Conservation (phyloP, 2,329 filamentous ascomycete species). For the Botrytis fabae region DNA sequence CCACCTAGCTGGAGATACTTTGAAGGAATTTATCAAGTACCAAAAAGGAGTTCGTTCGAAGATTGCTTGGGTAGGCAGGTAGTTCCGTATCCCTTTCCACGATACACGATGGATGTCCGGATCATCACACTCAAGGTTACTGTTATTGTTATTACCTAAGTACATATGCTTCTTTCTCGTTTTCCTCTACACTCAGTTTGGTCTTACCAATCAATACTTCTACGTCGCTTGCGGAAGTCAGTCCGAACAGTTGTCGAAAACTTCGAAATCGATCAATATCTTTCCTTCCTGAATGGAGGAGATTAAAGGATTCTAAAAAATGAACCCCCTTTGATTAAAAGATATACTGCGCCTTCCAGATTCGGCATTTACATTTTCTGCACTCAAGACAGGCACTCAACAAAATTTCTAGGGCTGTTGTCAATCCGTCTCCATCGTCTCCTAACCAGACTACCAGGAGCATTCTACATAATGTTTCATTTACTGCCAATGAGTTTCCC, state of each 20-base stretch:
- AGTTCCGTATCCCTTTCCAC: neutral
- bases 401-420: neutral
- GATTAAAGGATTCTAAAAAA: neutral
- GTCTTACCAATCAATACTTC: neutral
- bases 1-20: neutral
- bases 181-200: neutral
- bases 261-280: neutral
- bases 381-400: no score
- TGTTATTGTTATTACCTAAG: neutral
- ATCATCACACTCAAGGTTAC: neutral
- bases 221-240: neutral
- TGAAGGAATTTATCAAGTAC: neutral
- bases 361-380: neutral
- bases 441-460: neutral
- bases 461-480: neutral
- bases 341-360: no score
- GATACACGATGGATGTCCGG: neutral
- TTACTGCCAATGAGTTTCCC: neutral
- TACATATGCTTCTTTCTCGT: neutral
- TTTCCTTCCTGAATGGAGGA: neutral
- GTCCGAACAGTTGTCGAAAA: neutral
- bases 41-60: neutral
- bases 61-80: no score
- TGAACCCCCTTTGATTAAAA: neutral
- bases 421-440: neutral